Base-by-base conservation (phyloP, 2,329 filamentous ascomycete genomes). In the Aspergillus glaucus region DNA sequence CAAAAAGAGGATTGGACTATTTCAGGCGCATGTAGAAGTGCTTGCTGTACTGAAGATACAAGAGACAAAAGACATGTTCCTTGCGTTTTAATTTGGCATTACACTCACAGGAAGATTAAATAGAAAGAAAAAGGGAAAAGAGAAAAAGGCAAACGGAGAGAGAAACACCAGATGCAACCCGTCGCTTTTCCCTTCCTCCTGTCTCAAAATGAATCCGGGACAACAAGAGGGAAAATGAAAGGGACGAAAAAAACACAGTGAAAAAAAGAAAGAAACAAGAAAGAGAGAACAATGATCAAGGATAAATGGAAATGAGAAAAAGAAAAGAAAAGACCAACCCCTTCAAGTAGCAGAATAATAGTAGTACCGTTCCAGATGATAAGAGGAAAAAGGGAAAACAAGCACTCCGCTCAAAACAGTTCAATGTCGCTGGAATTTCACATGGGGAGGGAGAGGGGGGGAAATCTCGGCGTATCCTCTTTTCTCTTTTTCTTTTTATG, bases 71-170 rank as follows among this genome's bases (percentile, higher is more conserved):
- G 57, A 60, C 53, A 61, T 46, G 44, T 45, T 52, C 43, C 55
- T 60, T 58, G 55, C 55, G 55, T 60, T 60, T 55, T 56, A 55
- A 61, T 59, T 60, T 59, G 56, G 56, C 59, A 58, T 60, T 60
- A 62, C 57, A 60, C 59, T 59, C 57, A 61, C 57, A 59, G 49
- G 50, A 57, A 56, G 48, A 53, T 54, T 56, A 54, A 46, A 49
- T 55, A 55, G 52, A 52, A 53, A 55, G 49, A 47, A 46, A 50
- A 52, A 52, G 52, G 43, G 47, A 45, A 42, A 46, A 50, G 45
- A 43, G 51, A 53, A 51, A 50, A 53, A 56, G 48, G 54, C 52
- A 57, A 55, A 55, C 52, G 49, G 51, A 60, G 47, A 10, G 51
- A 60, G 47, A 10, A 60, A 61, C 54, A 58, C 55, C 58, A 60